phyloP scores from a whole-genome alignment of 2,329 filamentous ascomycete genomes.

The Clonostachys chloroleuca region DNA sequence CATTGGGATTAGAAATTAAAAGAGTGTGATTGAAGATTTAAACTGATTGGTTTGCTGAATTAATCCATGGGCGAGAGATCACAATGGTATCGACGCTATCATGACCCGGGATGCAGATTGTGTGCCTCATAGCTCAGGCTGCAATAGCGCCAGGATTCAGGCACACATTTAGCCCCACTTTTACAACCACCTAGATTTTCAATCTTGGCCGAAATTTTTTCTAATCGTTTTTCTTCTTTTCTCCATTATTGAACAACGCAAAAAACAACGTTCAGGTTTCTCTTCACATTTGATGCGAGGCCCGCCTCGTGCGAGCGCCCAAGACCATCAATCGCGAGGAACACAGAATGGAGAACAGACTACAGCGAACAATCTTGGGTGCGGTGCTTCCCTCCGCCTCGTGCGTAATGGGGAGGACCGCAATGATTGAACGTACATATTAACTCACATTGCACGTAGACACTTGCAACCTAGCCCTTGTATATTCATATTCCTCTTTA shows the following conservation, averaged over 20 bases:
- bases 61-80: too few species aligned
- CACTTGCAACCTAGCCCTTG: too few species aligned
- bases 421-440: conserved; percentile 56
- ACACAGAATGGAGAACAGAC: conserved; percentile 48
- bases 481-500: too few species aligned
- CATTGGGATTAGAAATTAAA: too few species aligned
- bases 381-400: conserved; percentile 43
- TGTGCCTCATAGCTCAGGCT: too few species aligned
- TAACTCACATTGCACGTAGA: background rate
- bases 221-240: conserved; percentile 15
- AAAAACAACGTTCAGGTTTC: conserved; percentile 36
- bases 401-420: conserved; percentile 44
- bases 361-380: conserved; percentile 52
- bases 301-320: conserved; percentile 31
- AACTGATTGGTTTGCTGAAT: too few species aligned
- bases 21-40: too few species aligned
- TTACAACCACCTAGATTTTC: background rate
- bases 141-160: too few species aligned
- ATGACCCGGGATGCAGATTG: too few species aligned
- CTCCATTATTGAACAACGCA: conserved; percentile 40
- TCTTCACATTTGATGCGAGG: conserved; percentile 38
- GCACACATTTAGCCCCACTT: background rate
- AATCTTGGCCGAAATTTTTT: conserved; percentile 4
- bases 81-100: too few species aligned
- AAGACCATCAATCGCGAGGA: conserved; percentile 42